A percentile compares a stretch with the other conserved stretches of the same genome.
Conservation (phyloP, 345 rosid species). For the Viola odorata region DNA sequence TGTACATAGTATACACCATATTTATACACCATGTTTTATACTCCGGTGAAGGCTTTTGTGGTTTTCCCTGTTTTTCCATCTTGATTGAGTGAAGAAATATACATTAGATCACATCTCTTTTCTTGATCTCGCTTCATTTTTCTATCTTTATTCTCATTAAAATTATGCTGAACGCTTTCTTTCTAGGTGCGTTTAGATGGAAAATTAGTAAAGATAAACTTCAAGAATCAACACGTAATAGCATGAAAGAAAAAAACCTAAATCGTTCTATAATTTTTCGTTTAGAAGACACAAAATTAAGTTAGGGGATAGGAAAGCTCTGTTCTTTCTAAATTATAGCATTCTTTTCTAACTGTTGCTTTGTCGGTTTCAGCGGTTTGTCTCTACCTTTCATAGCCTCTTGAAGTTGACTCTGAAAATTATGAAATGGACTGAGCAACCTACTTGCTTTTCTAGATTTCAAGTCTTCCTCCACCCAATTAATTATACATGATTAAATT, state of each 20-base stretch:
- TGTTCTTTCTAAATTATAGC: conserved; percentile 6
- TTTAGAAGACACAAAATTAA: not conserved
- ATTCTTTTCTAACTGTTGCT: conserved; percentile 19
- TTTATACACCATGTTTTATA: conserved; percentile 23
- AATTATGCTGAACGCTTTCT: no score
- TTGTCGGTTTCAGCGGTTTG: conserved; percentile 38
- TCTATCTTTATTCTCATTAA: no score
- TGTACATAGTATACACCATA: conserved; percentile 28
- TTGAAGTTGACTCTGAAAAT: conserved; percentile 28
- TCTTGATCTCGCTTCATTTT: no score
- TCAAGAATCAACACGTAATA: no score
- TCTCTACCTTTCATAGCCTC: conserved; percentile 18
- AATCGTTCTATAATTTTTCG: no score
- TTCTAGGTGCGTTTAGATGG: no score
- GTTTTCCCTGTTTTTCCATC: conserved; percentile 1
- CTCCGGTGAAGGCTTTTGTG: conserved; percentile 3
- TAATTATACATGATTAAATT: not conserved
- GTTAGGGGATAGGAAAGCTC: not conserved
- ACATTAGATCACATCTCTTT: no score
- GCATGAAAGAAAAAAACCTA: no score
- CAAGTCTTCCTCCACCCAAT: not conserved
- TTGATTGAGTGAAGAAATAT: not conserved
- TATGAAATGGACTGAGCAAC: conserved; percentile 28
- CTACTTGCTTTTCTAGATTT: conserved; percentile 6
- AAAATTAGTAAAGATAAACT: no score